Base-by-base conservation (phyloP, 129 eudicot species). In the Flaveria robusta region DNA sequence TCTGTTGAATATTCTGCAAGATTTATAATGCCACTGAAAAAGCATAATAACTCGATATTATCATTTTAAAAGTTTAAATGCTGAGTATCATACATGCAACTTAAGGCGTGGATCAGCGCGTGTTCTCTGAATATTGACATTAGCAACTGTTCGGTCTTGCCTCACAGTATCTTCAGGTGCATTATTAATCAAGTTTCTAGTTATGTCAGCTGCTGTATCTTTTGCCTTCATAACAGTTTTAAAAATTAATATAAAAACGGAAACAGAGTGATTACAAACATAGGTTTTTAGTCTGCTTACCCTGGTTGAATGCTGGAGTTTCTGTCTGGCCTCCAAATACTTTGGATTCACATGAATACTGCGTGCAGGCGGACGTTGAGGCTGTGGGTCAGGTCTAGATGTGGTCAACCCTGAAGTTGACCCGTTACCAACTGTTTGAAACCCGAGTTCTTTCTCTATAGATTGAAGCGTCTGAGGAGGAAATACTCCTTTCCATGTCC, bases 291-390 rank as follows among this genome's bases (percentile, higher is more conserved):
- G 70, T 34, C 9, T 45, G 50, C 92, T 85, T 76, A 94, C 99
- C 90, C 83, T 84, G 66, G 71, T 87, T 79, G 83, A 50, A 9
- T 81, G 85, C 80, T 91, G 93, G 54, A 94, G 86, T 18, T 85
- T 88, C 81, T 92, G 96, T 76, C 94, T 91, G 22, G 98, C 96
- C 81, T 85, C 97, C 73, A 94, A 74, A 80, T 94, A 94, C 82
- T 89, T 89, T 0, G 99, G 99, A 81, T 94, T 94, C 50, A 94
- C 99, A 81, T 94, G 96, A 81, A 94, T 94, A 76, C 99, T 89
- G 74, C 87, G 91, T 14, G 87, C 90, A 67, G 95, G 96, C 58
- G 95, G 96, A 16, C 85, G 96, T 37, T 79, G 91, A 66, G 90
- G 82, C 69, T 83, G 89, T 64, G 91, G 70, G 11, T 94, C 96